Evolutionary conservation across 768 basidiomycete genomes (phyloP).

Genomic region (Chalciporus pseudorubinellus): DNA sequence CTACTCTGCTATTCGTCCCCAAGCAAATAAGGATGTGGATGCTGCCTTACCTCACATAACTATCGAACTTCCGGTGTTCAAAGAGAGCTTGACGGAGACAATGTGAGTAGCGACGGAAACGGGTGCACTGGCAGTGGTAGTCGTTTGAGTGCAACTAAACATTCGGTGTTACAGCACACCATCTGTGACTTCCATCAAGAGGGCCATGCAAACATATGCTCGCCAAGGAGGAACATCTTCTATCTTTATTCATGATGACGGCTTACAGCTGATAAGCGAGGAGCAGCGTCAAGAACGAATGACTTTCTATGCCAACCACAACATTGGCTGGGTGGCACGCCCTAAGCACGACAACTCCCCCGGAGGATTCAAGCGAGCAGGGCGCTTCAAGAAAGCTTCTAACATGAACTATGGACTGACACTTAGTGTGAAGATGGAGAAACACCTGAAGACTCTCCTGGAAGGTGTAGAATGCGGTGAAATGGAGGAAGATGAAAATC

Average conservation of each 20-base stretch:
- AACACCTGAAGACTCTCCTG: conserved; percentile 44
- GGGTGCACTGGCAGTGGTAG: not conserved
- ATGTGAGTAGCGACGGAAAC: conserved; percentile 50
- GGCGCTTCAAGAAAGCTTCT: conserved; percentile 91
- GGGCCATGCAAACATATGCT: conserved; percentile 64
- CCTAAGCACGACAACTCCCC: conserved; percentile 42
- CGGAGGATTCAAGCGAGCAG: conserved; percentile 41
- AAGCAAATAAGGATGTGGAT: conserved; percentile 60
- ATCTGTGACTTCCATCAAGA: conserved; percentile 69
- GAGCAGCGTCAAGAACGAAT: conserved; percentile 48
- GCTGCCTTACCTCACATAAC: conserved; percentile 68
- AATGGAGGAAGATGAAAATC: conserved; percentile 39
- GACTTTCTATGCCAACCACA: conserved; percentile 53
- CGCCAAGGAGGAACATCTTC: conserved; percentile 59
- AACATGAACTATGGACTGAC: conserved; percentile 83
- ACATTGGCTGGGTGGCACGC: conserved; percentile 59
- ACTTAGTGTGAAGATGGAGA: conserved; percentile 37
- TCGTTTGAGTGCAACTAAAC: not conserved
- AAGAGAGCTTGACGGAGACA: conserved; percentile 75
- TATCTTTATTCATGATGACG: conserved; percentile 63
- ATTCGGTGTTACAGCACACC: conserved; percentile 47
- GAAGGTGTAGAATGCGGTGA: conserved; percentile 38
- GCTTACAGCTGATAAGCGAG: conserved; percentile 48
- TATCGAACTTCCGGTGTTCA: conserved; percentile 85
- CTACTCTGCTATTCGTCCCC: conserved; percentile 69